Evolutionary conservation across 148 eudicot species (phyloP).

Genomic region (Diospyros kaki): DNA sequence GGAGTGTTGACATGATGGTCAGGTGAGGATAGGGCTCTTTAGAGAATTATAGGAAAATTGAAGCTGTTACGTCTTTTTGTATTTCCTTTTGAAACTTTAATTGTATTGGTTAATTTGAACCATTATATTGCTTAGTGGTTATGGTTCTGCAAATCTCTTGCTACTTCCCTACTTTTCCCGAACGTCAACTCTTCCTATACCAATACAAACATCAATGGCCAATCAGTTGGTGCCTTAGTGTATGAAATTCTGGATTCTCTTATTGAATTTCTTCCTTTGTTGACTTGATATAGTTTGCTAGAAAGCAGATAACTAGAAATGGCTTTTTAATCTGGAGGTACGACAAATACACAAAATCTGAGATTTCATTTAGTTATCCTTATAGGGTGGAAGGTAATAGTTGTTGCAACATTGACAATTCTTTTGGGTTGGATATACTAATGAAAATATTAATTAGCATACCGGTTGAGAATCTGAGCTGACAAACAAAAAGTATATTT

Average conservation of each 20-base stretch:
- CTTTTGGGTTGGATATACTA: neutral
- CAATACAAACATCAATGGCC: neutral
- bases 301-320: neutral
- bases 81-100: too few relatives aligned
- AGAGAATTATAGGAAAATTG: neutral
- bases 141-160: constrained; percentile 8
- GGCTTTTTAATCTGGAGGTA: neutral
- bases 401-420: neutral
- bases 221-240: neutral
- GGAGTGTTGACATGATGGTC: neutral
- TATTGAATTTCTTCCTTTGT: neutral
- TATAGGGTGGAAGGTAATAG: neutral
- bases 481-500: neutral
- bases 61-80: too few relatives aligned
- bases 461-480: neutral
- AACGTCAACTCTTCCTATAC: neutral
- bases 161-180: neutral
- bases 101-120: neutral
- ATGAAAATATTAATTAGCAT: neutral
- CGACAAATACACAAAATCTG: neutral
- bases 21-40: neutral
- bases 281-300: neutral
- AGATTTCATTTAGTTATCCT: neutral
- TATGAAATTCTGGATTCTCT: neutral
- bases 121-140: neutral